Base-by-base conservation (phyloP, 202 grass and related monocot species). In the Carex arenaria region DNA sequence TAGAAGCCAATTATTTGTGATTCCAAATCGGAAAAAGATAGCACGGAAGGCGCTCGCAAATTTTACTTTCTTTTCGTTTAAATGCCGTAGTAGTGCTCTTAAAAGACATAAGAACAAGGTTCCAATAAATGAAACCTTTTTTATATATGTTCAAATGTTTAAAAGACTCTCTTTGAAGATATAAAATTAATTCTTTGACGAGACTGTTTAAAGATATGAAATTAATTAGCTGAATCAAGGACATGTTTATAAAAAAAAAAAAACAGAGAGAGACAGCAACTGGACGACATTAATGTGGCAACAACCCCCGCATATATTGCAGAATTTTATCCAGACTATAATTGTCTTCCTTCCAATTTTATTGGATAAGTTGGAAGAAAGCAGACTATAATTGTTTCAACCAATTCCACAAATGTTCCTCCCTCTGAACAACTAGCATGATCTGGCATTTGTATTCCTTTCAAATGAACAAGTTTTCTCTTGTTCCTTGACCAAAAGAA, bases 281-380 rank as follows among this genome's bases (percentile, higher is more conserved):
- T 18, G 72, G 28, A 36, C 22, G 26, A 57, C 72, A 59, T 59
- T 75, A 57, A 77, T 77, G 0, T n/a, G 26, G 32, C 73, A 59
- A 38, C 73, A 78, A 59, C 28, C 30, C 73, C 59, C 51, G 34
- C 18, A 36, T 3, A 76, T 26, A 32, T n/a, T 36, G 20, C n/a
- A 72, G 19, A 52, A 47, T 72, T 72, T 54, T 75, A 75, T 75
- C 72, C 49, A 54, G 43, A 75, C 49, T 31, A 55, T 75, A 17
- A 78, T 57, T 59, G 73, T 2, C 26, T 40, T 8, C 42, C 42
- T 49, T 13, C 69, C 68, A 22, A 40, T 51, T 72, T 72, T 72
- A 51, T 72, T 72, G 42, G 68, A 42, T 51, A 20, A 42, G 42
- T 49, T 4, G 42, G 10, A 51, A 47, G 36, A 72, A 1, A 45